Base-by-base conservation (phyloP, 331 rosid genomes). In the Rhamnella rubrinervis region DNA sequence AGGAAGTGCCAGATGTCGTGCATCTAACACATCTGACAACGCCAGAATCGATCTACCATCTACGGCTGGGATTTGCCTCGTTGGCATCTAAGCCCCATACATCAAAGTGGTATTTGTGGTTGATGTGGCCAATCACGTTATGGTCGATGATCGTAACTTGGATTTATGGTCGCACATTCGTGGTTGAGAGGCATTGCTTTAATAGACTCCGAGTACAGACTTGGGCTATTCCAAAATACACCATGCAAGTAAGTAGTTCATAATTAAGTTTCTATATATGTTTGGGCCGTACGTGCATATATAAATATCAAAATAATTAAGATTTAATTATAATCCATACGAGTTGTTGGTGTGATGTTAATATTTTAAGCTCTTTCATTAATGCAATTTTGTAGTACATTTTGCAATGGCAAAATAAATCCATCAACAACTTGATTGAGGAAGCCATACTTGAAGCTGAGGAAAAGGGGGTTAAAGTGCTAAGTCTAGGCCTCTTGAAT, bases 1-100 rank as follows among this genome's bases (percentile, higher is more conserved):
- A 86, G 47, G 84, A 71, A 0, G 38, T 21, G 19, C 75, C 82
- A 4, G 83, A 88, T 76, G 89, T 87, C 8, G 85, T 91, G 13
- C 89, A 93, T 59, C 76, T 93, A 13, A 85, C 97, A 6, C 98
- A 91, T 68, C 84, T 91, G 6, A 87, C 96, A 10, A 85, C 85
- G 12, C 87, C 92, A 0, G 84, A 88, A 2, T 93, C 98, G 12
- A 72, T 93, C 3, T 93, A 80, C n/a, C 91, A 87, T 72, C 73
- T 85, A 6, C 85, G 86, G 15, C 68, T 84, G 55, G 98, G 95
- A 25, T 88, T 88, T 73, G 73, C 89, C 26, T 75, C 87, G 35
- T 71, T 93, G 41, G 92, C 97, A 65, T 88, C 97, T 0, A 78
- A 31, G 62, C 97, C 97, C 0, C 68, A 71, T 65, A 58, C 82